Evolutionary conservation across 163 green algal species (phyloP).

Genomic region (Scenedesmus sp.): DNA sequence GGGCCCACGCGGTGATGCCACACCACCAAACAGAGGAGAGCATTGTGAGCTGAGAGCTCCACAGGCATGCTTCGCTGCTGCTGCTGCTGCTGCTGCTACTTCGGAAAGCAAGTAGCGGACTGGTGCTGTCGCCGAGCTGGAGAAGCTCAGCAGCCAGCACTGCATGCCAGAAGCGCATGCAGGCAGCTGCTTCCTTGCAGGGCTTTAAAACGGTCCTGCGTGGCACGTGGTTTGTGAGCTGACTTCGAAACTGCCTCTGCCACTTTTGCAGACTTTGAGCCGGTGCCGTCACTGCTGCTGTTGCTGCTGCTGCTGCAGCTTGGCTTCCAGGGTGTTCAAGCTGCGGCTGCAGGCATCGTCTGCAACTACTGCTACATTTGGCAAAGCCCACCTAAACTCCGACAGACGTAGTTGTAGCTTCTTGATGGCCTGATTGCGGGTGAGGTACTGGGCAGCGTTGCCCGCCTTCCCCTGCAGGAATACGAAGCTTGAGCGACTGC

Average conservation of each 20-base stretch:
- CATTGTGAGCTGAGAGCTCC: neutral
- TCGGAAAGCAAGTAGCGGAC: neutral
- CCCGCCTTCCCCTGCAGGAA: conserved; percentile 83
- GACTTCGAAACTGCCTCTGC: too few relatives aligned
- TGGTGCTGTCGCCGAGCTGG: too few relatives aligned
- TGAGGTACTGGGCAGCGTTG: conserved; percentile 95
- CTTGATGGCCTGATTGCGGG: conserved; percentile 94
- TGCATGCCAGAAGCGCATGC: neutral
- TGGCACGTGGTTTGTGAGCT: too few relatives aligned
- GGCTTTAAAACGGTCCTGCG: too few relatives aligned
- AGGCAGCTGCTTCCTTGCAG: neutral
- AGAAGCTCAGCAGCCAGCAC: neutral
- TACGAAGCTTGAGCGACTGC: neutral
- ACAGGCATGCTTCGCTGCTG: neutral
- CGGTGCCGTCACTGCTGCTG: neutral
- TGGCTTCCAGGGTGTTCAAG: neutral
- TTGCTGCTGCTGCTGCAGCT: neutral
- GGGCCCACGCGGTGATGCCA: neutral
- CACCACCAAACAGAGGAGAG: neutral
- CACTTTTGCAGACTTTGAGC: too few relatives aligned
- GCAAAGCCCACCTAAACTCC: conserved; percentile 89
- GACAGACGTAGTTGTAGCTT: conserved; percentile 97
- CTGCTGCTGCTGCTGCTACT: neutral
- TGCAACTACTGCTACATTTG: neutral
- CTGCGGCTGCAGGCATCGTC: neutral